A percentile compares a stretch with the other conserved stretches of the same genome.
phyloP scores from a whole-genome alignment of 2,329 filamentous ascomycete genomes.

The Corynespora cassiicola region DNA sequence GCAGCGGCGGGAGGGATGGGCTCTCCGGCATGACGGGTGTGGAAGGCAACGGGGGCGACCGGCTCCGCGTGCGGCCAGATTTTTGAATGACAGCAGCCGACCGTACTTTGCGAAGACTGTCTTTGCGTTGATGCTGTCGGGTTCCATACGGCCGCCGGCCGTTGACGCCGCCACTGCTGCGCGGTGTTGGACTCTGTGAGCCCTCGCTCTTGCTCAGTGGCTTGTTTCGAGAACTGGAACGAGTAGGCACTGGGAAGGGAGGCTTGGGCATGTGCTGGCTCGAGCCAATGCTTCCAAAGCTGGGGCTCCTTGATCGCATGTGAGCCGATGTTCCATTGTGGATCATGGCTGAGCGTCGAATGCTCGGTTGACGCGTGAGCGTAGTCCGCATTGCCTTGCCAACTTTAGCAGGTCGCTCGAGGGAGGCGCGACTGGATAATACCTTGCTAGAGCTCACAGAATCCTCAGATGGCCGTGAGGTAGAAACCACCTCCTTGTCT shows the following conservation, averaged over 20 bases:
- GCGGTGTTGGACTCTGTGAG: slow-evolving; percentile 75
- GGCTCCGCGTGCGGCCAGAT: slow-evolving; percentile 52
- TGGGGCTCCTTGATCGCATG: slow-evolving; percentile 70
- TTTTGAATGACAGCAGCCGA: slow-evolving; percentile 76
- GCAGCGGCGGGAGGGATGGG: slow-evolving; percentile 74
- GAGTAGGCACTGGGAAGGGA: slow-evolving; percentile 89
- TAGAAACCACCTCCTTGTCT: slow-evolving; percentile 45
- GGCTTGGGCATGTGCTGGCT: slow-evolving; percentile 59
- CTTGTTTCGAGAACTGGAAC: slow-evolving; percentile 83
- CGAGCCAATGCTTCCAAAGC: slow-evolving; percentile 61
- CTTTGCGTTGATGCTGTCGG: slow-evolving; percentile 55
- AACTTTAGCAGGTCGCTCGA: slow-evolving; percentile 45
- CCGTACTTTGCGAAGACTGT: slow-evolving; percentile 78
- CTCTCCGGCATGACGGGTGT: slow-evolving; percentile 74
- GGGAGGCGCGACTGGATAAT: slow-evolving; percentile 34
- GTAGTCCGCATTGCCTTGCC: slow-evolving; percentile 38
- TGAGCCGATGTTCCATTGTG: slow-evolving; percentile 78
- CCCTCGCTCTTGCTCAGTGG: slow-evolving; percentile 75
- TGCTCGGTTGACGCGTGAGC: slow-evolving; percentile 59
- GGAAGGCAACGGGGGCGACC: slow-evolving; percentile 67
- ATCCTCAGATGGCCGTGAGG: slow-evolving; percentile 38
- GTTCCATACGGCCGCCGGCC: slow-evolving; percentile 48
- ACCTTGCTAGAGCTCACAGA: slow-evolving; percentile 27
- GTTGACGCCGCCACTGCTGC: slow-evolving; percentile 45
- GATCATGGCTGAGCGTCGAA: slow-evolving; percentile 81